Evolutionary conservation across 768 basidiomycete species (phyloP), one percentile per base, ranked within the genome.

Genomic region (Calocera viscosa): DNA sequence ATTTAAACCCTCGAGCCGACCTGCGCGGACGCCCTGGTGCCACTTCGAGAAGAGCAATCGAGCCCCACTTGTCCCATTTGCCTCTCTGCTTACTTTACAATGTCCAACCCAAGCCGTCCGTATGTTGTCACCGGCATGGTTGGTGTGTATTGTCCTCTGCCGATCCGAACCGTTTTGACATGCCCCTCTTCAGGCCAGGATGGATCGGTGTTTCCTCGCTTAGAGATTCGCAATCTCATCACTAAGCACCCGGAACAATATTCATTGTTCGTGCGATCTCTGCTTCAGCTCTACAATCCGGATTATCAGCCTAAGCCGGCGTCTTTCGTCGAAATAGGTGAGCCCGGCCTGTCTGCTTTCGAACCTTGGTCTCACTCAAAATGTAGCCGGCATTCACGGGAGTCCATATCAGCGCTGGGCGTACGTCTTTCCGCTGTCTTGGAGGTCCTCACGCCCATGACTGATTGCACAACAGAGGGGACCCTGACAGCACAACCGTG

Each of bases 161-260:
- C 5, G 30, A 7, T 28, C 19, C 7, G 7, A 47, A 17, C 19
- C 43, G 8, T 47, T 19, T 10, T 60, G 10, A 60, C 30, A 8
- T 5, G 10, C 5, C 26, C 19, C 30, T 11, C 11, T 16, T 2
- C 22, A 60, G 53, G 53, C 30, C 14, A 60, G 2, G 53, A 60
- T 60, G 53, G 53, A 16, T 60, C 53, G 2, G 53, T 60, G 53
- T 63, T 35, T n/a, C 49, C 49, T 17, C 66, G 66, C 24, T 49
- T 34, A 11, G 47, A 66, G 33, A 49, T 66, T 22, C 33, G 30
- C 32, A 49, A 66, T 41, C 49, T 66, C 12, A 40, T 53, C 30
- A 41, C 35, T 32, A 53, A 66, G 49, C 49, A 60, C 35, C 66
- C 66, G 1, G 66, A 66, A 24, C 66, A 66, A 34, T 66, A 39